Conservation (phyloP, 495 filamentous ascomycete species). For the Penicillium atrosanguineum region DNA sequence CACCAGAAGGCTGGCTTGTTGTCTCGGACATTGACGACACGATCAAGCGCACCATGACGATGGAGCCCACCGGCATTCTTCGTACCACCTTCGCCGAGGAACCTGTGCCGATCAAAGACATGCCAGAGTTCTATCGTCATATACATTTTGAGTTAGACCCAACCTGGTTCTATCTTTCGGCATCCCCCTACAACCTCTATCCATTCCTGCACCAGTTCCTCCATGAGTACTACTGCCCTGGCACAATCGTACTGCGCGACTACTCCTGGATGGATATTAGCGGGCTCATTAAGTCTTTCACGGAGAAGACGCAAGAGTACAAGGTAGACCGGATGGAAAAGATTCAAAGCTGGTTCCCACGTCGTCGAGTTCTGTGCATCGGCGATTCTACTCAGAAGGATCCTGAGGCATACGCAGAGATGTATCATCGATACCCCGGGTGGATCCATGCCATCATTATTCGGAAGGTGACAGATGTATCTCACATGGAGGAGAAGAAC, state of each 20-base stretch:
- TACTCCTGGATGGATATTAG: constrained; percentile 83
- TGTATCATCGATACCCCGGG: constrained; percentile 58
- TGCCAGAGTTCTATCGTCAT: constrained; percentile 77
- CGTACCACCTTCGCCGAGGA: constrained; percentile 77
- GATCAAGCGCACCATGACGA: constrained; percentile 86
- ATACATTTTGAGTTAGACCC: constrained; percentile 59
- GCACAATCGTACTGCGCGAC: constrained; percentile 81
- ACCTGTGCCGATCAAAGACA: constrained; percentile 67
- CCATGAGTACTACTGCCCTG: constrained; percentile 65
- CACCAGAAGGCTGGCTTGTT: constrained; percentile 78
- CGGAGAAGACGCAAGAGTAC: constrained; percentile 79
- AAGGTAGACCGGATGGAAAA: constrained; percentile 79
- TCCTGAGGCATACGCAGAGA: constrained; percentile 83
- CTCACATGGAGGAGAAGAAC: constrained; percentile 73
- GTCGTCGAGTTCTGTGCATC: constrained; percentile 74
- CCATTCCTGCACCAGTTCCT: constrained; percentile 76
- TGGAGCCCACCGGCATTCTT: constrained; percentile 73
- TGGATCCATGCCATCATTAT: constrained; percentile 85
- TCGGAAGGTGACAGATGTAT: constrained; percentile 75
- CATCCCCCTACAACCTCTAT: constrained; percentile 93
- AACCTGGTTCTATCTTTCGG: constrained; percentile 90
- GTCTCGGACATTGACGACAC: constrained; percentile 96
- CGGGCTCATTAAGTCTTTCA: constrained; percentile 74
- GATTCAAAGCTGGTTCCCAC: constrained; percentile 72
- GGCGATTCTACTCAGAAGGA: constrained; percentile 92